These are phyloP conservation scores for Aspergillus cristatus DNA, from an alignment of 495 filamentous ascomycete genomes.

Conservation along the genomic window DNA sequence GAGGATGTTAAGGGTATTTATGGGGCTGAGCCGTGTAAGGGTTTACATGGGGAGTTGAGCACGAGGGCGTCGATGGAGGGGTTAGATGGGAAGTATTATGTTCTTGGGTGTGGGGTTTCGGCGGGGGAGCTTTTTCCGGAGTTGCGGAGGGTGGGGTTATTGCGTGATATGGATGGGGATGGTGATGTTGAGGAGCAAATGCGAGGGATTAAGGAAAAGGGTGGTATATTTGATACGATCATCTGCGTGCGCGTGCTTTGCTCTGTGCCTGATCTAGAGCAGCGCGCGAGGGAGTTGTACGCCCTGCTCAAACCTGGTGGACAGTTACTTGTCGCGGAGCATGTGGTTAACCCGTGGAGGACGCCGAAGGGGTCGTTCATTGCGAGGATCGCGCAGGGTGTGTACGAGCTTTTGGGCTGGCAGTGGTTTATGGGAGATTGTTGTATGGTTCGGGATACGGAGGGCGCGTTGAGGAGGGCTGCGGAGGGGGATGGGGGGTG, in stretches of 20 bases:
- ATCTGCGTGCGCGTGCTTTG: constrained; percentile 64
- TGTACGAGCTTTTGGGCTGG: constrained; percentile 28
- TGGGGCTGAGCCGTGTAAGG: constrained; percentile 57
- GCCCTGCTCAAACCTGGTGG: constrained; percentile 56
- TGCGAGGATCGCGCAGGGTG: constrained; percentile 33
- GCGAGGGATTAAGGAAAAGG: no score
- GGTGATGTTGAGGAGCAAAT: background rate
- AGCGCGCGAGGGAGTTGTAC: constrained; percentile 51
- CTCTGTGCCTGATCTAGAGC: constrained; percentile 54
- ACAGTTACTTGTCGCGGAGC: constrained; percentile 60
- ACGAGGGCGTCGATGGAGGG: constrained; percentile 36
- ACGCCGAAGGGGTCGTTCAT: constrained; percentile 38
- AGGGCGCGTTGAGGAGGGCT: constrained; percentile 36
- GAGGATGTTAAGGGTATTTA: constrained; percentile 47
- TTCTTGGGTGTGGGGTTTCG: constrained; percentile 54
- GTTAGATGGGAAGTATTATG: constrained; percentile 51
- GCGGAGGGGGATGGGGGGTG: constrained; percentile 41
- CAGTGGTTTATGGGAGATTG: constrained; percentile 52
- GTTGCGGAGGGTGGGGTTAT: constrained; percentile 33
- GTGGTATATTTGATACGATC: constrained; percentile 56
- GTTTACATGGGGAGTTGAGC: constrained; percentile 44
- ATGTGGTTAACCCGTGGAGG: constrained; percentile 47
- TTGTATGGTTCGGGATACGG: constrained; percentile 47
- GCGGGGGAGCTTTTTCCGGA: constrained; percentile 32
- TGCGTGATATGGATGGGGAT: background rate